Conservation (phyloP, 2,329 filamentous ascomycete species). For the Nigrospora oryzae region DNA sequence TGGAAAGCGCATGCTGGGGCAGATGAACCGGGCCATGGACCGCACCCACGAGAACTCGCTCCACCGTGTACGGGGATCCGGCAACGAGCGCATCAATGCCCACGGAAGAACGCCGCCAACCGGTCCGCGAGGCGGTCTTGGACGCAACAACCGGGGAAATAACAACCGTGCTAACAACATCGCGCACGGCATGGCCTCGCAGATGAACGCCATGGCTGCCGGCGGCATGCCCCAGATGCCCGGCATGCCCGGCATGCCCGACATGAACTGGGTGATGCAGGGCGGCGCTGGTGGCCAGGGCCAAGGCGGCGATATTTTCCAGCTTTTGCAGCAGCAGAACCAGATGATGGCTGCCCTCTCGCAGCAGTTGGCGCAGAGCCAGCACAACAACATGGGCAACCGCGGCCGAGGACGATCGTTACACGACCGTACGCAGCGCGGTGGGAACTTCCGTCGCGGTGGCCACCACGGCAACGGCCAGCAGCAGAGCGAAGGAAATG, state of each 20-base stretch:
- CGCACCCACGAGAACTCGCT: conserved; percentile 66
- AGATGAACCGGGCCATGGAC: conserved; percentile 77
- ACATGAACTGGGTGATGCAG: conserved; percentile 40
- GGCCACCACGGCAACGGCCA: conserved; percentile 32
- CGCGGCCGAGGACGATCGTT: conserved; percentile 50
- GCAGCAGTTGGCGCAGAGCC: conserved; percentile 51
- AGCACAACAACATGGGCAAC: conserved; percentile 30
- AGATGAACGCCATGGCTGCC: conserved; percentile 24
- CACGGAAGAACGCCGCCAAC: conserved; percentile 64
- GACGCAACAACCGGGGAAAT: conserved; percentile 39
- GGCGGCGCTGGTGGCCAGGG: conserved; percentile 17
- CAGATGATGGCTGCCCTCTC: conserved; percentile 75
- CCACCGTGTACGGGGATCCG: conserved; percentile 68
- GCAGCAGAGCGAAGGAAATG: conserved; percentile 22
- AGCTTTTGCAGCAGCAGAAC: conserved; percentile 78
- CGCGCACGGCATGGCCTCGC: conserved; percentile 28
- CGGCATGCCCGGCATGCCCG: conserved; percentile 33
- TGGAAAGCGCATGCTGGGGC: conserved; percentile 70
- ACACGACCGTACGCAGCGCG: conserved; percentile 63
- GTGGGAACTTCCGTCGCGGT: conserved; percentile 38
- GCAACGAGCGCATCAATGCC: conserved; percentile 72
- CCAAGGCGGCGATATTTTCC: conserved; percentile 54
- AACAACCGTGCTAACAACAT: conserved; percentile 43
- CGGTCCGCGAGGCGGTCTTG: conserved; percentile 54
- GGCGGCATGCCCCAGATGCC: conserved; percentile 25